Base-by-base conservation (phyloP, 108 stramenopile genomes). In the Cyclotella baltica region DNA sequence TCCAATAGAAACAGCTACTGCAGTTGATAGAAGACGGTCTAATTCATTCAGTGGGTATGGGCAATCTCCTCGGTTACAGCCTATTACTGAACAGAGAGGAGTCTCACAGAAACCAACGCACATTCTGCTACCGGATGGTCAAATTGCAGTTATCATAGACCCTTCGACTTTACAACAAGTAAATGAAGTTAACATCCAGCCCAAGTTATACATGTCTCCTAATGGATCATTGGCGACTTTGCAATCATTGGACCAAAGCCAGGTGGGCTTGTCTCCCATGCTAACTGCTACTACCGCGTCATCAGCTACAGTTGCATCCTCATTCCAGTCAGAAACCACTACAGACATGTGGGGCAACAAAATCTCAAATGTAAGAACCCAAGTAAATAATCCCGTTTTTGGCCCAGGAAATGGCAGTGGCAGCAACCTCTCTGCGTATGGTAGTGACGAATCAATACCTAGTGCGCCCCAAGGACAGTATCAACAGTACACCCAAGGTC, bases 1-100 rank as follows among this genome's bases (percentile, higher is more conserved):
- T 73, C 96, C 96, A 5, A 62, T 96, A 27, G 77, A 78, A 59
- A 66, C 75, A 35, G 47, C 47, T 34, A 76, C 19, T 66, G 56
- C 57, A 2, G 46, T 43, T 2, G 46, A 43, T 22, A 86, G 72
- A 55, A 61, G 72, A 48, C 47, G 51, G 20, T 46, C 67, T 5
- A 73, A 68, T 31, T 75, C 80, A 23, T 67, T 62, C 36, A 62
- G 69, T 35, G 33, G 66, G 3, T 81, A 81, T 74, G 72, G 52
- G 9, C 59, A 61, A 36, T 56, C 68, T 11, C 62, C 57, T 43
- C 52, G 80, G 57, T 70, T 81, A 51, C 73, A 81, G 18, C 80
- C 80, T 22, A 81, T 81, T 59, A 71, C 63, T 55, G 80, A 81
- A 75, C 80, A 52, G 59, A 75, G 58, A 33, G 65, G 25, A 16